Evolutionary conservation across 768 basidiomycete species (phyloP).

Genomic region (Trametes sanguinea): DNA sequence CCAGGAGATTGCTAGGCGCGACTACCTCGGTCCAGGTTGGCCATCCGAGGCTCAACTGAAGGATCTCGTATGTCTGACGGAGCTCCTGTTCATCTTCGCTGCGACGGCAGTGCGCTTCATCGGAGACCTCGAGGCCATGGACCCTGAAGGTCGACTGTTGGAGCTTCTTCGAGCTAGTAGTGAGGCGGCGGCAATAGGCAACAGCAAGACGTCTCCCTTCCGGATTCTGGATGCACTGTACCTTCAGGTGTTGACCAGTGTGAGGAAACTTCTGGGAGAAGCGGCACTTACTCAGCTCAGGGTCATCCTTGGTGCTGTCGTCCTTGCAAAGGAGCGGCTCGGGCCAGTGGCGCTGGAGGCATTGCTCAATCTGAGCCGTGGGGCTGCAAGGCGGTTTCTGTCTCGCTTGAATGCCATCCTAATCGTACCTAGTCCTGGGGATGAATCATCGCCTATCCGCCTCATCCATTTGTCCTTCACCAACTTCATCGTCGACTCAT

Average conservation of each 20-base stretch:
- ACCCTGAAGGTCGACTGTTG: background rate
- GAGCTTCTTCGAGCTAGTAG: background rate
- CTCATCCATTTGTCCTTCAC: slow-evolving; percentile 26
- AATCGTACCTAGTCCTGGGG: background rate
- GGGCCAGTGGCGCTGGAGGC: background rate
- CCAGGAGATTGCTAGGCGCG: background rate
- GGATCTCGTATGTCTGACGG: background rate
- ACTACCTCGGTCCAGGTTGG: background rate
- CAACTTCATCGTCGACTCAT: slow-evolving; percentile 22
- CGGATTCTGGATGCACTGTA: slow-evolving; percentile 24
- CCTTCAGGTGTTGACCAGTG: background rate
- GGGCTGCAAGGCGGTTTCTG: background rate
- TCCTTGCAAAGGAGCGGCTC: background rate
- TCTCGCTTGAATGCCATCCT: background rate
- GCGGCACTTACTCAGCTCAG: background rate
- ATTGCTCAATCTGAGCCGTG: background rate
- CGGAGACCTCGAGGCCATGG: slow-evolving; percentile 1
- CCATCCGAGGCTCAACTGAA: background rate
- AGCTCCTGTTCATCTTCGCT: slow-evolving; percentile 27
- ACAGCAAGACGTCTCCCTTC: background rate
- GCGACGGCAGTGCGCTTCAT: slow-evolving; percentile 26
- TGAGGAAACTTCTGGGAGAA: background rate
- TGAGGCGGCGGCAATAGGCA: background rate
- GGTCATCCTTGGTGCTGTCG: background rate
- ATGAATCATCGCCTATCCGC: background rate